phyloP scores from a whole-genome alignment of 1,284 basidiomycete species.

The Fomitopsis betulina region DNA sequence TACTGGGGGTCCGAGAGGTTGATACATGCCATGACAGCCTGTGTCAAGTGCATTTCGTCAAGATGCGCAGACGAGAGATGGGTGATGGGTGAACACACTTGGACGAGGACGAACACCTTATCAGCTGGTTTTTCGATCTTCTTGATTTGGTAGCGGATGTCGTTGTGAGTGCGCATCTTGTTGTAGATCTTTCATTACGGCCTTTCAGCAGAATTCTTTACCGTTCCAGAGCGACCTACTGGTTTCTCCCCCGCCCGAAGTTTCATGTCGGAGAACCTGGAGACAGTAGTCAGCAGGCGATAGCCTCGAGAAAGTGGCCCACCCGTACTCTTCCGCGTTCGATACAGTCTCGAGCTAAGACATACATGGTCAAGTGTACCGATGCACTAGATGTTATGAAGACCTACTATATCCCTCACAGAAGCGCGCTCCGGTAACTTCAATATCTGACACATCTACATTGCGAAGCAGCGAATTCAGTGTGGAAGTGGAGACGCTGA shows the following conservation, averaged over 20 bases:
- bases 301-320: not conserved
- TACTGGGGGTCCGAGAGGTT: conserved; percentile 63
- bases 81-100: conserved; percentile 36
- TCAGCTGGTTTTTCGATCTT: conserved; percentile 64
- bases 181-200: conserved; percentile 47
- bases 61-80: not conserved
- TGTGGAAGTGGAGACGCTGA: not conserved
- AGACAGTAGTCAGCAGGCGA: not conserved
- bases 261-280: conserved; percentile 61
- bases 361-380: conserved; percentile 7
- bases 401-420: conserved; percentile 61
- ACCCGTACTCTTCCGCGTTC: conserved; percentile 57
- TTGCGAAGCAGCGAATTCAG: conserved; percentile 4
- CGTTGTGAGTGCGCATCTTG: conserved; percentile 58
- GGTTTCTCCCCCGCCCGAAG: conserved; percentile 68
- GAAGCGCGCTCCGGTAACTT: conserved; percentile 48
- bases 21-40: conserved; percentile 76
- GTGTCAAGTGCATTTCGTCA: not conserved
- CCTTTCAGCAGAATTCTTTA: not conserved
- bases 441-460: conserved; percentile 65
- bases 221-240: conserved; percentile 29
- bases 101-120: conserved; percentile 70
- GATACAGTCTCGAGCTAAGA: conserved; percentile 62
- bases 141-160: conserved; percentile 68
- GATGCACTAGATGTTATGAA: not conserved